Evolutionary conservation across 257 asterid genomes (phyloP).

Genomic region (Solanum medicagineum): DNA sequence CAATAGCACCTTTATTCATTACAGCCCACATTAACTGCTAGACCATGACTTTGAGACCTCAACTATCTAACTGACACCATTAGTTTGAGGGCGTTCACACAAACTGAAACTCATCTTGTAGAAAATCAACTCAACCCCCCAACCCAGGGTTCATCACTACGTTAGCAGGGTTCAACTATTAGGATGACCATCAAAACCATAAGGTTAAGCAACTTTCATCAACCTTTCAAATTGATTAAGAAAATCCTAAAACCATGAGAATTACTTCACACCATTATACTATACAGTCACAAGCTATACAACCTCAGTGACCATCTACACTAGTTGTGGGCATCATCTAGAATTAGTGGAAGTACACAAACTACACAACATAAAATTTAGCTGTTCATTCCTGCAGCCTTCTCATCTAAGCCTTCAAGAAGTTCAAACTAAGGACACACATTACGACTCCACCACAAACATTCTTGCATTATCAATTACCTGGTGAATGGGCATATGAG

Average conservation of each 20-base stretch:
- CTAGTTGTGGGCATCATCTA: background rate
- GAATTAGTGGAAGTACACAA: background rate
- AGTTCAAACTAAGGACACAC: background rate
- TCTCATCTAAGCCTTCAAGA: background rate
- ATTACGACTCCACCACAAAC: background rate
- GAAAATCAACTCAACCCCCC: background rate
- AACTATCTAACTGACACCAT: background rate
- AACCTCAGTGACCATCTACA: background rate
- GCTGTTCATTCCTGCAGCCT: background rate
- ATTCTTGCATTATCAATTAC: constrained; percentile 22
- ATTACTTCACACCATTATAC: background rate
- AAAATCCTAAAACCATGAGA: background rate
- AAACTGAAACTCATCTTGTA: background rate
- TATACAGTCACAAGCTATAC: background rate
- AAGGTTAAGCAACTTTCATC: background rate
- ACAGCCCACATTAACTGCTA: background rate
- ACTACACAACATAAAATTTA: background rate
- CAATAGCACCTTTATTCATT: background rate
- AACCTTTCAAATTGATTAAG: background rate
- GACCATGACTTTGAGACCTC: background rate
- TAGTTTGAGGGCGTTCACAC: background rate
- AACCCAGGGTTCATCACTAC: background rate
- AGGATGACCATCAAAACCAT: background rate
- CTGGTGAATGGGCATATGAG: constrained; percentile 88
- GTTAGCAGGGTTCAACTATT: background rate